Base-by-base conservation (phyloP, 768 basidiomycete genomes). In the Suillus clintonianus region DNA sequence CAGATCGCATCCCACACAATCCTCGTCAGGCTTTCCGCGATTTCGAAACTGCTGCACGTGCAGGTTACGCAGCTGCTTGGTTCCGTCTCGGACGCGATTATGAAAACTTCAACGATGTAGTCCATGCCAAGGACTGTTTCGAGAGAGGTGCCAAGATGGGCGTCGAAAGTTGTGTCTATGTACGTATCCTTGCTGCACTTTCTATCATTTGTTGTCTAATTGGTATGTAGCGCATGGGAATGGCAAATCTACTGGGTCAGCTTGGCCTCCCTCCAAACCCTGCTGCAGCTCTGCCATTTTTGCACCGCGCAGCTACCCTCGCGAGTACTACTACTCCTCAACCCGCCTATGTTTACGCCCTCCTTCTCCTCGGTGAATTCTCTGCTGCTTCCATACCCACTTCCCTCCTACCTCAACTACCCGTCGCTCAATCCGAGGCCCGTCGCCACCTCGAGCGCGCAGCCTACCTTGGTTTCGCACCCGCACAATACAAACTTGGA, bases 401-500 rank as follows among this genome's bases (percentile, higher is more conserved):
- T 2, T 71, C 81, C n/a, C 74, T 86, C 47, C 82, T 92, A 55
- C 78, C 83, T 0, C 80, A 80, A 43, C 82, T 81, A 37, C 77
- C 81, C 5, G 71, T 77, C 27, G 71, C 80, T 39, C 77, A 82
- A 53, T 57, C 56, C 27, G 91, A 94, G 71, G 91, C 95, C 0
- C 84, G 90, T 13, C 83, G 85, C 50, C 86, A 91, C 69, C 83
- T 98, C 37, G 94, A 97, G 70, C 84, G 89, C 5, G 89, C 95
- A 0, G 96, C 96, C 0, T 95, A 86, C 74, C 84, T 97, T 22
- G 85, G 88, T 61, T 97, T 93, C 70, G 82, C 91, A 0, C 90
- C 94, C 0, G 91, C 92, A 0, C 95, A 96, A 71, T 96, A 95
- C 81, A 97, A 97, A 77, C 85, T 95, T 43, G 97, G 95, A 0